Evolutionary conservation across 176 grass and related monocot genomes (phyloP), one percentile per base, ranked within the genome.

Genomic region (Oryza brachyantha): DNA sequence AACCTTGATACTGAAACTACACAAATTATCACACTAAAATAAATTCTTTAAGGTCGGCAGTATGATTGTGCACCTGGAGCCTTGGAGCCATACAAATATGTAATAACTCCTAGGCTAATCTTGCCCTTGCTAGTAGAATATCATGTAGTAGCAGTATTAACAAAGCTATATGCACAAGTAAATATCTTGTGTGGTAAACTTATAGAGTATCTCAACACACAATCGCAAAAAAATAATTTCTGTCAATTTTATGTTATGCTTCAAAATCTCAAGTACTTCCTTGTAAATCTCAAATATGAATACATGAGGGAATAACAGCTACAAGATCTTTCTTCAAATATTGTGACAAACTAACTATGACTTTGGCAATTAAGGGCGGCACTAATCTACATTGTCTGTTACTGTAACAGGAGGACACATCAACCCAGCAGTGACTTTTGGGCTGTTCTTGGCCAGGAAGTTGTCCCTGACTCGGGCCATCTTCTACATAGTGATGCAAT

Each of bases 401-500:
- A 66, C 14, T 63, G 34, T 68, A 60, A 76, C 88, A 93, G 94
- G 94, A 79, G 94, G 91, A 6, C 94, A 97, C 84, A 97, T 97
- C 78, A 97, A 89, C 87, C 93, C 93, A 12, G 93, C 93, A 9
- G 93, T 97, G 83, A 97, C 93, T 13, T 97, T 97, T 29, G 93
- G 93, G 25, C 79, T 97, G 36, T 90, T 97, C 85, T 62, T 97
- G 79, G 93, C 93, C 50, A 87, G 93, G 87, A 97, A 97, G 67
- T 76, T 97, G 26, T 97, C 93, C 68, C 75, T 97, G 28, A 90
- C 87, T 1, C 83, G 94, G 84, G 94, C 94, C 69, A 4, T 93
- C 72, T 93, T 93, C 86, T 97, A 97, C 85, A 97, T 97, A 3
- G 31, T 97, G 14, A 97, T 97, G 93, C 93, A 97, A 72, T 97